A percentile compares a stretch with the other conserved stretches of the same genome.
phyloP scores from a whole-genome alignment of 2,329 filamentous ascomycete genomes.

The Aspergillus latus region DNA sequence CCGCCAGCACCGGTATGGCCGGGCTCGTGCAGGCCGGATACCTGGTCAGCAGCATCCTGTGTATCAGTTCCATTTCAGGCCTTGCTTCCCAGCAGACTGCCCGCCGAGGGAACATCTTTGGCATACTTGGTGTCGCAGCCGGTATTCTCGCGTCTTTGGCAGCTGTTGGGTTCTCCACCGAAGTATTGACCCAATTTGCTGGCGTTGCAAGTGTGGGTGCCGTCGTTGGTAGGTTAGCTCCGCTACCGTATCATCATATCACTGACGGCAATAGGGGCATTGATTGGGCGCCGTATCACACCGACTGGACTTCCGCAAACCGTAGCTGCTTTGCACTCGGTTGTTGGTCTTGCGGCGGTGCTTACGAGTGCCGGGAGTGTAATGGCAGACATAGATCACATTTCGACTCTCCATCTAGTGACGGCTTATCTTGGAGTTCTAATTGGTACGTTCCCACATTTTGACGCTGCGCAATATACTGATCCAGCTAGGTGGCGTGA shows the following conservation, averaged over 20 bases:
- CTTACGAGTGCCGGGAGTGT: slow-evolving; percentile 86
- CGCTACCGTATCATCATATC: neutral
- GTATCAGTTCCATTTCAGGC: slow-evolving; percentile 77
- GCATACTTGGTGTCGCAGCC: slow-evolving; percentile 79
- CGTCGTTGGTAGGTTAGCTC: slow-evolving; percentile 52
- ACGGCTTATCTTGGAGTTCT: slow-evolving; percentile 83
- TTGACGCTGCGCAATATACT: neutral
- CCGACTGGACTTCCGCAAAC: slow-evolving; percentile 87
- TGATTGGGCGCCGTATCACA: slow-evolving; percentile 83
- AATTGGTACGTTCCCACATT: slow-evolving; percentile 54
- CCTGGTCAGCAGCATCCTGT: slow-evolving; percentile 78
- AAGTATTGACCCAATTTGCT: slow-evolving; percentile 78
- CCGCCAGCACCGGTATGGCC: slow-evolving; percentile 76
- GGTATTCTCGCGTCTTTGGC: slow-evolving; percentile 80
- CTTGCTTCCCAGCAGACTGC: slow-evolving; percentile 81
- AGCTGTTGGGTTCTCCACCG: slow-evolving; percentile 76
- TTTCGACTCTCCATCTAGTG: slow-evolving; percentile 78
- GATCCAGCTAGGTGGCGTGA: slow-evolving; percentile 62
- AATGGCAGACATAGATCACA: slow-evolving; percentile 67
- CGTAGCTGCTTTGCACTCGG: slow-evolving; percentile 83
- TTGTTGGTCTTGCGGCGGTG: slow-evolving; percentile 85
- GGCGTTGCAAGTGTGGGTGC: slow-evolving; percentile 70
- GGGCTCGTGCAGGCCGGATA: slow-evolving; percentile 87
- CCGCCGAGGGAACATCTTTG: slow-evolving; percentile 79
- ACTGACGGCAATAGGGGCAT: slow-evolving; percentile 51